These are phyloP conservation scores for Halophytophthora polymorphica DNA, from an alignment of 352 stramenopile species.

Conservation along the genomic window DNA sequence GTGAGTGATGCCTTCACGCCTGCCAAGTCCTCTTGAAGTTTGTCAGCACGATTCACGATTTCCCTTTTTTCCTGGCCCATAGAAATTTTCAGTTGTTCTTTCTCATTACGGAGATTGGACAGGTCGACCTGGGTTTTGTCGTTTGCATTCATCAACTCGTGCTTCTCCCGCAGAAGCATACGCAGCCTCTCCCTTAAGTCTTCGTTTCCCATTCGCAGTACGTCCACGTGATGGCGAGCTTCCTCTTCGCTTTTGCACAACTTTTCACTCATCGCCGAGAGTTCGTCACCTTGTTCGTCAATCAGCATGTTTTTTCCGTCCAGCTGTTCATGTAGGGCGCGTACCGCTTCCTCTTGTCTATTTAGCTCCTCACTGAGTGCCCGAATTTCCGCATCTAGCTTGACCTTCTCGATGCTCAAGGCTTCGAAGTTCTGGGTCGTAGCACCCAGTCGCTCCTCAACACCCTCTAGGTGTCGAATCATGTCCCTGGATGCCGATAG, in stretches of 20 bases:
- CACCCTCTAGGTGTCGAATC: conserved; percentile 34
- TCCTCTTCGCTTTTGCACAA: conserved; percentile 10
- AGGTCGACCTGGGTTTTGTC: conserved; percentile 5
- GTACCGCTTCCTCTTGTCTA: conserved; percentile 12
- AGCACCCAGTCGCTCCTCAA: conserved; percentile 26
- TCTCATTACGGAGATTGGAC: conserved; percentile 12
- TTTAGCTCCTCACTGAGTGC: conserved; percentile 8
- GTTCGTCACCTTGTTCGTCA: conserved; percentile 12
- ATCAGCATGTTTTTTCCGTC: conserved; percentile 8
- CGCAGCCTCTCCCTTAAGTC: conserved; percentile 6
- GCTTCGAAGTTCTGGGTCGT: conserved; percentile 10
- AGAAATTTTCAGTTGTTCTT: conserved; percentile 18
- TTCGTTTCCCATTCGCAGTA: conserved; percentile 15
- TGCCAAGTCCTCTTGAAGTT: conserved; percentile 25
- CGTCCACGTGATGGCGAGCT: conserved; percentile 5
- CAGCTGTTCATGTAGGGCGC: conserved; percentile 14
- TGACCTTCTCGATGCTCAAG: conserved; percentile 14
- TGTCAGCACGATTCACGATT: conserved; percentile 13
- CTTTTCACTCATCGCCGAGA: conserved; percentile 3
- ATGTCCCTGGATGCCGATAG: conserved; percentile 37
- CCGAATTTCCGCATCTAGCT: conserved; percentile 13
- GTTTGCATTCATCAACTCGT: conserved; percentile 4
- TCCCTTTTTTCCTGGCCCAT: conserved; percentile 24
- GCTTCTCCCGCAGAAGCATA: conserved; percentile 2
- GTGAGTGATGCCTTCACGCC: conserved; percentile 14